These are phyloP conservation scores for Amanita pseudoporphyria DNA, from an alignment of 768 basidiomycete genomes.

Conservation along the genomic window DNA sequence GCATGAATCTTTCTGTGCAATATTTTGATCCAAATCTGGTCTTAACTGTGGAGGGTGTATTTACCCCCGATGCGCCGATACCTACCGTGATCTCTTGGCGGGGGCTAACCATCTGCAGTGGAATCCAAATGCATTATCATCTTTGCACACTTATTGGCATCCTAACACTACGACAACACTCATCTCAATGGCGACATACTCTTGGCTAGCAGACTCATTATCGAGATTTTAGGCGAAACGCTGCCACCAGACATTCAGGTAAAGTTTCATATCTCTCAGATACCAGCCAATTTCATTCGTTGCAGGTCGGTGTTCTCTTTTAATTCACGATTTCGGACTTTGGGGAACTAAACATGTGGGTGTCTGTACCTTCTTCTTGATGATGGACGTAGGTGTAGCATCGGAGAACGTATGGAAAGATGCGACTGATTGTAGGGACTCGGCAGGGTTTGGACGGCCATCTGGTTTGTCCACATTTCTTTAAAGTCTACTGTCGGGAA, in stretches of 20 bases:
- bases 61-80: conserved; percentile 29
- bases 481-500: conserved; percentile 40
- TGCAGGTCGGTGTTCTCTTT: too few species aligned
- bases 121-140: conserved; percentile 35
- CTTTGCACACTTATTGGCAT: conserved; percentile 33
- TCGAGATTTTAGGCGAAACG: conserved; percentile 48
- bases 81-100: conserved; percentile 31
- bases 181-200: conserved; percentile 52
- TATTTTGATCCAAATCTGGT: conserved; percentile 32
- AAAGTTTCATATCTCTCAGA: conserved; percentile 45
- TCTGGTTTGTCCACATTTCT: conserved; percentile 33
- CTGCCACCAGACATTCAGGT: conserved; percentile 68
- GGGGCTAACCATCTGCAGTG: conserved; percentile 33
- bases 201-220: conserved; percentile 51
- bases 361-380: conserved; percentile 46
- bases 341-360: too few species aligned
- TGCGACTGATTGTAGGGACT: conserved; percentile 35
- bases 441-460: conserved; percentile 43
- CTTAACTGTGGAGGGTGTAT: conserved; percentile 31
- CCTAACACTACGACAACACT: conserved; percentile 35
- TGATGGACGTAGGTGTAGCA: conserved; percentile 43
- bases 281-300: conserved; percentile 29
- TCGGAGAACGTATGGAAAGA: conserved; percentile 39
- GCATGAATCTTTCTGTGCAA: conserved; percentile 36
- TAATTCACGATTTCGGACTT: conserved; percentile 47